A percentile compares a stretch with the other conserved stretches of the same genome.
phyloP scores from a whole-genome alignment of 768 basidiomycete genomes.

The Xerocomellus chrysenteron region DNA sequence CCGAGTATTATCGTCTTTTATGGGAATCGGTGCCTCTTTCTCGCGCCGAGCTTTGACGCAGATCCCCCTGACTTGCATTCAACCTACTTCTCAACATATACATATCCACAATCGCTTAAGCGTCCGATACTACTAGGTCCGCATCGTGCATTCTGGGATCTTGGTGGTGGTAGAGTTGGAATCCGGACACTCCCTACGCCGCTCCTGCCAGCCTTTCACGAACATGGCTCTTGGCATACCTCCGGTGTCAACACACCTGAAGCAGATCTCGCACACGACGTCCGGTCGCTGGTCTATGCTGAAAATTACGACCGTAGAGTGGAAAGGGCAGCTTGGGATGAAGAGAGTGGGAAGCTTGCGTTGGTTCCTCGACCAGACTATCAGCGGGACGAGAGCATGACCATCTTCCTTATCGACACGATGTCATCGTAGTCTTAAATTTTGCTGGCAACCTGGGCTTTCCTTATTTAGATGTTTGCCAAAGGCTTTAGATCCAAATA shows the following conservation, averaged over 20 bases:
- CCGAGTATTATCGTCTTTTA: conserved; percentile 7
- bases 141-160: no score
- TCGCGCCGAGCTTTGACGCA: background rate
- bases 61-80: background rate
- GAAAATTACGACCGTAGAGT: background rate
- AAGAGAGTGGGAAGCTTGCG: background rate
- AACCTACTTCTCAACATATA: conserved; percentile 11
- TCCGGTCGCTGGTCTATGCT: background rate
- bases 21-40: conserved; percentile 3
- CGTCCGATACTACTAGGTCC: no score
- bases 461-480: conserved; percentile 19
- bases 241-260: conserved; percentile 1
- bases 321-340: background rate
- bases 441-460: background rate
- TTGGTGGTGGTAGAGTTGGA: no score
- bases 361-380: background rate
- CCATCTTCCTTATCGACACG: background rate
- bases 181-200: no score
- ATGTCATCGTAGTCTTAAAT: background rate
- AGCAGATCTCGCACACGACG: background rate
- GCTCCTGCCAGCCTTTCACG: no score
- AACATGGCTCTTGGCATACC: background rate
- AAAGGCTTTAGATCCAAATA: conserved; percentile 32
- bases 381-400: background rate
- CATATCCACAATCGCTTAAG: background rate